Evolutionary conservation across 306 rosid species (phyloP).

Genomic region (Fagus crenata): DNA sequence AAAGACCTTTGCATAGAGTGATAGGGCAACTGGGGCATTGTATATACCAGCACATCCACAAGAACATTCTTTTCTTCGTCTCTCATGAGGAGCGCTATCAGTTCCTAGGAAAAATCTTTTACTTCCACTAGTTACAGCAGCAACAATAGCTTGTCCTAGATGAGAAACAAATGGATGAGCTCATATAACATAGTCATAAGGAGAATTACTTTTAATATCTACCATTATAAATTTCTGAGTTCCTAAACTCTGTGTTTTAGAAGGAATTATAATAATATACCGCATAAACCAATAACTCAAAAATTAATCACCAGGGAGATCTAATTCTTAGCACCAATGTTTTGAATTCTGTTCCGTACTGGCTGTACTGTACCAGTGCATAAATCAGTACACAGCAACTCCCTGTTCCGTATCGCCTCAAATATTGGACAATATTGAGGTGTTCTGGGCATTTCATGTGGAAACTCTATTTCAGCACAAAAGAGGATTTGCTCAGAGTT

Average conservation of each 20-base stretch:
- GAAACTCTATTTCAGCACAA: no score
- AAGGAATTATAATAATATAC: background rate
- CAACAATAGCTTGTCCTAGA: slow-evolving; percentile 74
- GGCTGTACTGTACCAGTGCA: no score
- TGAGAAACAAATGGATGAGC: slow-evolving; percentile 17
- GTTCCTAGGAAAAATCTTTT: slow-evolving; percentile 86
- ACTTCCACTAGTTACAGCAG: slow-evolving; percentile 83
- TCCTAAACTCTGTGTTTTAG: background rate
- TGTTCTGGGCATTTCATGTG: no score
- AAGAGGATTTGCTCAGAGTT: no score
- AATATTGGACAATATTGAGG: no score
- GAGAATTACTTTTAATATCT: background rate
- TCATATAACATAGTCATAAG: slow-evolving; percentile 10
- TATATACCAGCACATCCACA: slow-evolving; percentile 95
- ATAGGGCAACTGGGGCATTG: slow-evolving; percentile 79
- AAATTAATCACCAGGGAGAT: background rate
- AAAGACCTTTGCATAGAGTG: slow-evolving; percentile 83
- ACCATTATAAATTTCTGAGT: background rate
- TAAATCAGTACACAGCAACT: no score
- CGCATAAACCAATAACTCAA: background rate
- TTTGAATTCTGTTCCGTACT: no score
- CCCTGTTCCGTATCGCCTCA: no score
- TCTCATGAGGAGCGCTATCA: slow-evolving; percentile 96
- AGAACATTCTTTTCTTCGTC: slow-evolving; percentile 62
- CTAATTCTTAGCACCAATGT: no score